A percentile compares a stretch with the other conserved stretches of the same genome.
Evolutionary conservation across 2,329 filamentous ascomycete genomes (phyloP).

Genomic region (Verticillium longisporum): DNA sequence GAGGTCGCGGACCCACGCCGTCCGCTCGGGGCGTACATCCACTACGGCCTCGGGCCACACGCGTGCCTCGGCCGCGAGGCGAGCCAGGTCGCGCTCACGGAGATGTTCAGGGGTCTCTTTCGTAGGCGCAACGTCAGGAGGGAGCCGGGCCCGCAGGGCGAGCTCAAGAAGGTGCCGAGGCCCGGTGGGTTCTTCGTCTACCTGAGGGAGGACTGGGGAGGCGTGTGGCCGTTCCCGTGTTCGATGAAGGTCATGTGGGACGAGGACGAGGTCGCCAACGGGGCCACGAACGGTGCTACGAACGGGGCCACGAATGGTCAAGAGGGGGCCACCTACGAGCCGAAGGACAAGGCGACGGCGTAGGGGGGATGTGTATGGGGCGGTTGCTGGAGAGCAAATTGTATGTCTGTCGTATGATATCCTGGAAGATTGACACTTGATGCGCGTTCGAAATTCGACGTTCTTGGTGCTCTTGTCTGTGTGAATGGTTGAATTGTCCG

Average conservation of each 20-base stretch:
- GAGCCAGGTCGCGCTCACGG: conserved; percentile 54
- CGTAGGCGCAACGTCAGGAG: conserved; percentile 52
- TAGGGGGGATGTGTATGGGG: not conserved
- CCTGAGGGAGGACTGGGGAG: conserved; percentile 59
- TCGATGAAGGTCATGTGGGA: conserved; percentile 51
- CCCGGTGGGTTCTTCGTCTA: conserved; percentile 52
- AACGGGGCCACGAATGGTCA: not conserved
- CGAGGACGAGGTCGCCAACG: conserved; percentile 14
- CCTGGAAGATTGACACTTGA: not conserved
- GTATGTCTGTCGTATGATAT: not conserved
- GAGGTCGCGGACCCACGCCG: conserved; percentile 55
- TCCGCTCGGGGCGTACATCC: conserved; percentile 56
- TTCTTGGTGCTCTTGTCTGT: too few species aligned
- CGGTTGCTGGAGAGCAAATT: not conserved
- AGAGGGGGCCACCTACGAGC: not conserved
- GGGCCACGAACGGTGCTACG: not conserved
- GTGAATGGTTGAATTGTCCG: too few species aligned
- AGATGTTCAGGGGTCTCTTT: conserved; percentile 63
- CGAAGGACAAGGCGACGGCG: not conserved
- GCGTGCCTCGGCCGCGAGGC: conserved; percentile 55
- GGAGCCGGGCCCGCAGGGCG: conserved; percentile 56
- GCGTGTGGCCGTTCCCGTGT: conserved; percentile 36
- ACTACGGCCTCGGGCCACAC: conserved; percentile 57
- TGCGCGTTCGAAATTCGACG: too few species aligned
- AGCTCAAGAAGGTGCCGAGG: conserved; percentile 57